Conservation (phyloP, 257 asterid species). For the Fraxinus cuspidata region DNA sequence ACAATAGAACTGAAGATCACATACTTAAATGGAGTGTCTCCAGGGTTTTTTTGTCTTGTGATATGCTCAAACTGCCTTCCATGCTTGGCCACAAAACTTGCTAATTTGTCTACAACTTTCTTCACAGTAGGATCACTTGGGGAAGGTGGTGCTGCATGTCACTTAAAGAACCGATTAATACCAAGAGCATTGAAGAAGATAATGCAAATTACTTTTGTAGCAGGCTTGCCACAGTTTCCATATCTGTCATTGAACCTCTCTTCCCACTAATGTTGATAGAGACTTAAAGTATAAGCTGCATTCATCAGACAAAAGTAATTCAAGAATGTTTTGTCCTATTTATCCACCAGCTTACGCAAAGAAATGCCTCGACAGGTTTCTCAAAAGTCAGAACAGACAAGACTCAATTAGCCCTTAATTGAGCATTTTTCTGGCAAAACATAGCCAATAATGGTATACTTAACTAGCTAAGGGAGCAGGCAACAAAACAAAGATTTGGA, state of each 20-base stretch:
- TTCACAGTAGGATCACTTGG: conserved; percentile 96
- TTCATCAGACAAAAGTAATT: conserved; percentile 68
- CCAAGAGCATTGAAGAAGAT: conserved; percentile 79
- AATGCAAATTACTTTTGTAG: conserved; percentile 85
- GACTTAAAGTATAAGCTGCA: conserved; percentile 76
- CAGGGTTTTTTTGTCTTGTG: conserved; percentile 92
- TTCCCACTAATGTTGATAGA: conserved; percentile 69
- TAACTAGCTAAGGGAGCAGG: conserved; percentile 15
- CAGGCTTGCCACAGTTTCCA: conserved; percentile 80
- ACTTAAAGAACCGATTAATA: conserved; percentile 94
- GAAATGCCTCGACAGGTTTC: conserved; percentile 30
- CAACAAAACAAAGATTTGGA: conserved; percentile 11
- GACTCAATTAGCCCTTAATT: conserved; percentile 3
- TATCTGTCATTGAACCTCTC: conserved; percentile 83
- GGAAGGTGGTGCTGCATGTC: conserved; percentile 89
- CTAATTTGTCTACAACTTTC: conserved; percentile 88
- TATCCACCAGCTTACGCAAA: conserved; percentile 30
- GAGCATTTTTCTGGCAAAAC: neutral
- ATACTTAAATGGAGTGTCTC: conserved; percentile 94
- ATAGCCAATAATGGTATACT: conserved; percentile 2
- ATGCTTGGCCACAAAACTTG: conserved; percentile 96
- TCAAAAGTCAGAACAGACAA: conserved; percentile 17
- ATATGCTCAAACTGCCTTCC: conserved; percentile 92
- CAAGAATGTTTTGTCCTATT: conserved; percentile 53
- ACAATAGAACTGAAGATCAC: conserved; percentile 28